phyloP scores from a whole-genome alignment of 805 yeast genomes.

The Brettanomyces naardenensis region DNA sequence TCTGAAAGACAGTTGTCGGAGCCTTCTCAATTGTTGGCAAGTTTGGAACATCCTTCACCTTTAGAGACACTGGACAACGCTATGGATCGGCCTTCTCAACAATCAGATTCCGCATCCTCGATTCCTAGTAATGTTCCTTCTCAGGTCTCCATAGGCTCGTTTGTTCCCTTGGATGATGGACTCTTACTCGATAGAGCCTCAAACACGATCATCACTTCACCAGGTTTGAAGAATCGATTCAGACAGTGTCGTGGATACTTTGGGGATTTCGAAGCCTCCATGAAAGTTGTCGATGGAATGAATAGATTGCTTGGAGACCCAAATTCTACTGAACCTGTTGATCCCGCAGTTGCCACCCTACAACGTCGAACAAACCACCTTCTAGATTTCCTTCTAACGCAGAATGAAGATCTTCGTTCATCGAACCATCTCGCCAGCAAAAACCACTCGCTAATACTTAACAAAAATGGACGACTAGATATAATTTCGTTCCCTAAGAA shows the following conservation, averaged over 20 bases:
- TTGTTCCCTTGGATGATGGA: slow-evolving; percentile 50
- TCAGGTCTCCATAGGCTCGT: slow-evolving; percentile 5
- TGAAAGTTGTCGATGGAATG: slow-evolving; percentile 30
- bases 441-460: slow-evolving; percentile 28
- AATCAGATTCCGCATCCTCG: slow-evolving; percentile 9
- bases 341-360: slow-evolving; percentile 11
- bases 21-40: not conserved
- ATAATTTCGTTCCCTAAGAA: slow-evolving; percentile 58
- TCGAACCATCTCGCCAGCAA: slow-evolving; percentile 25
- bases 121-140: not conserved
- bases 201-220: slow-evolving; percentile 45
- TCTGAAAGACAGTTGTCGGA: not conserved
- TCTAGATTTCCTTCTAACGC: slow-evolving; percentile 32
- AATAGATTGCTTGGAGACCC: slow-evolving; percentile 19
- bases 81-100: too few species aligned
- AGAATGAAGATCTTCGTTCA: slow-evolving; percentile 36
- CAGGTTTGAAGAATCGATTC: slow-evolving; percentile 44
- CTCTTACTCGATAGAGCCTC: slow-evolving; percentile 45
- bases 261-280: slow-evolving; percentile 33
- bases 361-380: slow-evolving; percentile 23
- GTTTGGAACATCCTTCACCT: not conserved
- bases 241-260: slow-evolving; percentile 47
- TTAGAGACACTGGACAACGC: too few species aligned
- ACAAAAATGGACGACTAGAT: slow-evolving; percentile 45
- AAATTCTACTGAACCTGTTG: slow-evolving; percentile 6